These are phyloP conservation scores for Ceratocystis harringtonii DNA, from an alignment of 2,329 filamentous ascomycete genomes.

Conservation along the genomic window DNA sequence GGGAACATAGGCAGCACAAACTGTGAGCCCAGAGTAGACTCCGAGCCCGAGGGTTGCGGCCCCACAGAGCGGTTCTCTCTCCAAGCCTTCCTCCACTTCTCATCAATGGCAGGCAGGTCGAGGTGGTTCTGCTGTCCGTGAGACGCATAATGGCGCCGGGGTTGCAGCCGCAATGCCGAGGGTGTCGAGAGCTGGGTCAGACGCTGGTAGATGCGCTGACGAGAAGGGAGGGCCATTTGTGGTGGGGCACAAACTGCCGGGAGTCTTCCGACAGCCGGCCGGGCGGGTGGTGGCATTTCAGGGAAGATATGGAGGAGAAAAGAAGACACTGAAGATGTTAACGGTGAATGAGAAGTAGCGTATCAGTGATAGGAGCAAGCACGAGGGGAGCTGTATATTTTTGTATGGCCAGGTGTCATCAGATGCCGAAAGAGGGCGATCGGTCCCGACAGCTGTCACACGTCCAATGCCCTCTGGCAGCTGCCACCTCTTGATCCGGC, in stretches of 20 bases:
- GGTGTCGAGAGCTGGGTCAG: background rate
- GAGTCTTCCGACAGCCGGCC: slow-evolving; percentile 4
- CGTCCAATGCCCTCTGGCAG: background rate
- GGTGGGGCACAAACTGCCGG: background rate
- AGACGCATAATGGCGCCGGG: background rate
- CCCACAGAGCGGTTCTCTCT: slow-evolving; percentile 19
- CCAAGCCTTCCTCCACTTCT: slow-evolving; percentile 40
- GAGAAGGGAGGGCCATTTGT: background rate
- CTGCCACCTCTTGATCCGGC: background rate
- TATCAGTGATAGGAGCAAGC: no score
- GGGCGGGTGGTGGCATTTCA: background rate
- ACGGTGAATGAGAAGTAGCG: background rate
- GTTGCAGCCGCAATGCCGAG: background rate
- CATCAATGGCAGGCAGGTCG: slow-evolving; percentile 23
- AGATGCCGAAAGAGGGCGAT: accelerated
- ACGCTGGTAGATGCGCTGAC: slow-evolving; percentile 3
- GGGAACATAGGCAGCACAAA: slow-evolving; percentile 89
- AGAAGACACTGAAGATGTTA: background rate
- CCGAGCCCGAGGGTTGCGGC: slow-evolving; percentile 13
- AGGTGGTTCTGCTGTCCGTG: background rate
- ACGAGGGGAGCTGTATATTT: background rate
- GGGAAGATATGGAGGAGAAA: background rate
- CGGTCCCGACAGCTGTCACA: background rate
- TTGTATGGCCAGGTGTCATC: background rate
- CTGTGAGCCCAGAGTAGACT: slow-evolving; percentile 25